Evolutionary conservation across 768 basidiomycete genomes (phyloP), one percentile per base, ranked within the genome.

Genomic region (Cantharellus cinnabarinus): DNA sequence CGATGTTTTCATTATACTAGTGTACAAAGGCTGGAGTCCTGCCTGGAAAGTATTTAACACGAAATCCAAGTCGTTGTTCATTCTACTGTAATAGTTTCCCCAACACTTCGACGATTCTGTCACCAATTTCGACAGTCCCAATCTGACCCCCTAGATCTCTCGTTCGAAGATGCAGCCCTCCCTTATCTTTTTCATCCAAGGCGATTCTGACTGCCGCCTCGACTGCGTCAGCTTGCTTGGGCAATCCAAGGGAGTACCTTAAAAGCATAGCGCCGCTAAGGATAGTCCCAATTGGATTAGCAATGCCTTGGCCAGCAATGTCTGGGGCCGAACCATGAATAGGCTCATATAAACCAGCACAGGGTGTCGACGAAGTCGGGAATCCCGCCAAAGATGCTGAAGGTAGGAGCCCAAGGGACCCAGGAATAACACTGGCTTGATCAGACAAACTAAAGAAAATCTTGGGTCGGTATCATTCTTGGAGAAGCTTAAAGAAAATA

Each of bases 241-340:
- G 86, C 59, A 90, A 75, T 35, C 89, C 89, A 39, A 99, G 81
- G 37, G 94, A 98, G 71, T 98, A 99, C 50, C 93, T 81, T 57
- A 95, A 75, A 61, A 95, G 81, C 82, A 95, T 80, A 10, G 91
- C 91, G 15, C 85, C 85, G 58, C 89, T 91, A 60, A 95, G 83
- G 68, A 95, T 94, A 14, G 91, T 93, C 57, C 91, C 91, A 65
- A 95, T 80, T 41, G 91, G 91, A 68, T 95, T 95, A 64, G 91
- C 91, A 65, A 93, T 89, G 15, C 86, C 85, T 69, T 86, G 75
- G 1, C 89, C 89, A n/a, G 91, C 88, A 62, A 95, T 95, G 67
- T 94, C 91, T 57, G 91, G 91, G 1, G 91, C 91, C 50, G 89
- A 89, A 56, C 89, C 89, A 67, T 94, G 90, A 63, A 95, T 95